Evolutionary conservation across 257 asterid species (phyloP).

Genomic region (Linderniella brevidens): DNA sequence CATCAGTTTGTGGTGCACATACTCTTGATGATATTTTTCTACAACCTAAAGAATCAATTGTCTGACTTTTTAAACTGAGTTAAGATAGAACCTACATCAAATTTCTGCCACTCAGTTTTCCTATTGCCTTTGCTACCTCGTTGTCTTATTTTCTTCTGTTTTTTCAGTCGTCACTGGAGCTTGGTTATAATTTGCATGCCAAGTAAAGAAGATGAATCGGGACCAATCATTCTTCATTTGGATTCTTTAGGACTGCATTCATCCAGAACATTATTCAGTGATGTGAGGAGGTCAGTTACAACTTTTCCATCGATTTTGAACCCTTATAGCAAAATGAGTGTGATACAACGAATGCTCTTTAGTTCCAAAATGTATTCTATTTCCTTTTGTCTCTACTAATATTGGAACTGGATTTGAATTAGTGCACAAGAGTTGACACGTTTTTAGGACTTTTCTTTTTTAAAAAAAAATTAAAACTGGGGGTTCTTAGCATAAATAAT

Average conservation of each 20-base stretch:
- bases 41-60: no score
- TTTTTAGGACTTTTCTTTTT: no score
- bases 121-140: background rate
- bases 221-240: constrained; percentile 68
- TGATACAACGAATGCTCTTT: background rate
- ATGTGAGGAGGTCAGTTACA: constrained; percentile 51
- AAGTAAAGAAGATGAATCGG: constrained; percentile 48
- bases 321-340: background rate
- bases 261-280: constrained; percentile 40
- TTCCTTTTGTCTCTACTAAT: no score
- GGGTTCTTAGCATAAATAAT: no score
- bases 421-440: no score
- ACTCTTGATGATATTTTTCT: no score
- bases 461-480: no score
- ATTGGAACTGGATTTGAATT: no score
- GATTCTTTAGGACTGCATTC: constrained; percentile 70
- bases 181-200: constrained; percentile 84
- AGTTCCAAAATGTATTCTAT: no score
- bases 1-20: no score
- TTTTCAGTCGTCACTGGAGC: constrained; percentile 83
- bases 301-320: background rate
- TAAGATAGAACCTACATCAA: background rate
- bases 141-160: constrained; percentile 11
- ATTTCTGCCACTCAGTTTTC: background rate
- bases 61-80: background rate